phyloP scores from a whole-genome alignment of 495 filamentous ascomycete species.

The Pyrenopolyporus hunteri region DNA sequence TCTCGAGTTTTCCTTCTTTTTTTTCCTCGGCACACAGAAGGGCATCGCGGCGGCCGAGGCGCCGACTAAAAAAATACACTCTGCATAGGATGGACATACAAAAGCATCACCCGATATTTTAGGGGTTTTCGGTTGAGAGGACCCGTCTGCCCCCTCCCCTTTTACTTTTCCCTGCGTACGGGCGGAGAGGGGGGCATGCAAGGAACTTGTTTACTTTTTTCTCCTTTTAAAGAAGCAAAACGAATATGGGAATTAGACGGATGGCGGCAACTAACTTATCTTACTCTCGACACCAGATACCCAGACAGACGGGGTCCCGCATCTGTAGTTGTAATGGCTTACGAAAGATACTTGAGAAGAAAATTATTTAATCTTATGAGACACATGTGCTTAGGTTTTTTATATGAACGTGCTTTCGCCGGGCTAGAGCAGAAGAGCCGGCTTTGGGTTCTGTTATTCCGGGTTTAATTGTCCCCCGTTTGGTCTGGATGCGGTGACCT shows the following conservation, averaged over 20 bases:
- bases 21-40: too few species aligned
- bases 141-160: too few species aligned
- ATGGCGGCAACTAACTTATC: conserved; percentile 30
- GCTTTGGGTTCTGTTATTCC: too few species aligned
- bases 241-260: conserved; percentile 34
- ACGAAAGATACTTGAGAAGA: conserved; percentile 29
- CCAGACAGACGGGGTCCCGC: conserved; percentile 33
- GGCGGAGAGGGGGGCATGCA: background rate
- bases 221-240: background rate
- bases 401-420: background rate
- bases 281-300: conserved; percentile 37
- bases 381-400: background rate
- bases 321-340: conserved; percentile 41
- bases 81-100: conserved; percentile 43
- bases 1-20: conserved; percentile 23
- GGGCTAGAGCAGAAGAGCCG: background rate
- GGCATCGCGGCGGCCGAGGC: conserved; percentile 32
- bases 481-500: too few species aligned
- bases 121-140: background rate
- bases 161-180: background rate
- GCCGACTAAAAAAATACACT: conserved; percentile 35
- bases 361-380: conserved; percentile 12
- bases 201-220: conserved; percentile 12
- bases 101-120: conserved; percentile 30
- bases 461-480: too few species aligned